Evolutionary conservation across 371 early-diverging fungal genomes (phyloP), one percentile per base, ranked within the genome.

Genomic region (Apophysomyces elegans): DNA sequence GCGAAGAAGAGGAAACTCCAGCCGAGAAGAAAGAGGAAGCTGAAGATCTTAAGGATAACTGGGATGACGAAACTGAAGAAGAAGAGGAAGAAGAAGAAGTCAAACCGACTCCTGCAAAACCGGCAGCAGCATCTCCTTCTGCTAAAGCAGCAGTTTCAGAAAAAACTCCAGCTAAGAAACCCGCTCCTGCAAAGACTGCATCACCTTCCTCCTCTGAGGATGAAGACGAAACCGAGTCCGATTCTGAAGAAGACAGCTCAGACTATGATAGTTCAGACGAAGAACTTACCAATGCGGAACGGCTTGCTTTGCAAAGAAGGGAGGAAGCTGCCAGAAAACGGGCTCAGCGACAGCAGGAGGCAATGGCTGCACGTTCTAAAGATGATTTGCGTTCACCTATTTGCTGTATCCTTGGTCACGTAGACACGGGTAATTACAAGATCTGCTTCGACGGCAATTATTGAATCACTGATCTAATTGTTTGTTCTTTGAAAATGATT

Each of bases 361-460:
- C 95, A 14, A 75, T 94, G 86, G 95, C 92, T 11, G 91, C 92
- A 12, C 88, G 95, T 61, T 92, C 93, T 18, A 88, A 86, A 70
- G 95, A 95, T 63, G 85, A 97, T 71, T 83, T 98, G 68, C 96
- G 99, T 67, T 98, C 98, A 39, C 99, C 99, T 9, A 99, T 99
- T 81, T 97, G 98, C 86, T 96, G 96, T 88, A 99, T 99, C 85
- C 85, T 99, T 59, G 99, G 99, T 61, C 99, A 99, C 88, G 99
- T 99, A 75, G 99, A 99, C 83, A 99, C 99, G 16, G 99, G 99
- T 64, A 91, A 90, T 65, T 26, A 26, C 32, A 26, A 26, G 32
- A 26, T 26, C 1, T 26, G 32, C 32, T 26, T 26, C 1, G 32
- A 26, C 32, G 3, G 32, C 0, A 16, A 32, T 3, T 54, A 32